These are phyloP conservation scores for Penicillium hesseltinei DNA, from an alignment of 2,329 filamentous ascomycete genomes.

Conservation along the genomic window DNA sequence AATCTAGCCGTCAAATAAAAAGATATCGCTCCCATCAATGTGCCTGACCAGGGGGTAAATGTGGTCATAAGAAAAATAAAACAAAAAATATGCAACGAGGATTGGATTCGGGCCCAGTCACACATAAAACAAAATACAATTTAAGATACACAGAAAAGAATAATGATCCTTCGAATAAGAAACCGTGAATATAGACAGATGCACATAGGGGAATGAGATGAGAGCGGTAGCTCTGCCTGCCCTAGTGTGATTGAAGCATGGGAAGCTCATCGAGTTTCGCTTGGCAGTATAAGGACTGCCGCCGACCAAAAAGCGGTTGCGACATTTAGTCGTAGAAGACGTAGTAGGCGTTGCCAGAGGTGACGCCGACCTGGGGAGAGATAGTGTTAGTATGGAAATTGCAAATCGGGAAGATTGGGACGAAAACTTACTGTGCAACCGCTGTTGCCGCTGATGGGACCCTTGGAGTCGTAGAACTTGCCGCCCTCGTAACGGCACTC, in stretches of 20 bases:
- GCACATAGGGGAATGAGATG: slow-evolving; percentile 11
- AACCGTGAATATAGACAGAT: slow-evolving; percentile 32
- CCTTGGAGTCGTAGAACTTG: slow-evolving; percentile 55
- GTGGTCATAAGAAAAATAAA: slow-evolving; percentile 9
- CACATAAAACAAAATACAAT: slow-evolving; percentile 28
- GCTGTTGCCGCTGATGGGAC: slow-evolving; percentile 44
- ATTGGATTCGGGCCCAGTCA: slow-evolving; percentile 27
- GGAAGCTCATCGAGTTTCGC: slow-evolving; percentile 15
- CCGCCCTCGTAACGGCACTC: slow-evolving; percentile 67
- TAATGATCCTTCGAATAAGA: slow-evolving; percentile 28
- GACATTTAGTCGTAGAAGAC: slow-evolving; percentile 39
- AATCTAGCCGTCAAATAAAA: slow-evolving; percentile 12
- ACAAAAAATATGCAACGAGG: slow-evolving; percentile 26
- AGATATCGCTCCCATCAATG: slow-evolving; percentile 6
- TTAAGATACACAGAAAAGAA: slow-evolving; percentile 41
- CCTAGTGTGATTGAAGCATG: background rate
- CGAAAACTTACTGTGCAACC: slow-evolving; percentile 76
- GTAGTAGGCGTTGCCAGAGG: slow-evolving; percentile 51
- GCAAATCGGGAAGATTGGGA: background rate
- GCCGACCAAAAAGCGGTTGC: slow-evolving; percentile 2
- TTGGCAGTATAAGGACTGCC: slow-evolving; percentile 12
- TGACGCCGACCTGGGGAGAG: slow-evolving; percentile 46
- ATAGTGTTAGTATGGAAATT: slow-evolving; percentile 9
- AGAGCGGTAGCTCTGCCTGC: slow-evolving; percentile 7
- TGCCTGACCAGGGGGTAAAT: slow-evolving; percentile 6